Evolutionary conservation across 805 yeast species (phyloP).

Genomic region (Saccharomycopsis selenospora): DNA sequence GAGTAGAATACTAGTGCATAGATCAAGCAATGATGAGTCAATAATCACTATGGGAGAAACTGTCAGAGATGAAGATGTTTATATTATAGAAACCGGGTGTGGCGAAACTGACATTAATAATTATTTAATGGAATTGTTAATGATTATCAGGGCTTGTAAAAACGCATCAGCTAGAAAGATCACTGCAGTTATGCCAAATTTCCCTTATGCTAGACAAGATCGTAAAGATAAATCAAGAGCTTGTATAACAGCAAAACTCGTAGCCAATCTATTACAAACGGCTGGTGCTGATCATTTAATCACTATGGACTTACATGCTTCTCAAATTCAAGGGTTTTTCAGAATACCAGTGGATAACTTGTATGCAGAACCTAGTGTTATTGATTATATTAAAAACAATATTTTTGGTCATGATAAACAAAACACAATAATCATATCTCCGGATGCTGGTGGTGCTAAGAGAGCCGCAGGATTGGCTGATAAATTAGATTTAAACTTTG

Average conservation of each 20-base stretch:
- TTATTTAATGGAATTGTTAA: constrained; percentile 62
- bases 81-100: constrained; percentile 72
- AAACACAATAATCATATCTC: constrained; percentile 71
- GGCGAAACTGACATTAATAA: constrained; percentile 51
- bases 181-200: constrained; percentile 76
- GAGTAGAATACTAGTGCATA: constrained; percentile 73
- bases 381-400: constrained; percentile 62
- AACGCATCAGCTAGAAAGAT: constrained; percentile 78
- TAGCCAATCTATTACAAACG: constrained; percentile 75
- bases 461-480: constrained; percentile 84
- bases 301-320: constrained; percentile 84
- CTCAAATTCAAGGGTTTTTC: constrained; percentile 82
- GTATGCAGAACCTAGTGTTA: constrained; percentile 78
- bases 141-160: constrained; percentile 77
- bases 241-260: constrained; percentile 76
- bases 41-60: constrained; percentile 80
- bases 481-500: constrained; percentile 70
- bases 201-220: constrained; percentile 86
- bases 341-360: constrained; percentile 77
- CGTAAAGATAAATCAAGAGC: constrained; percentile 81
- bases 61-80: constrained; percentile 78
- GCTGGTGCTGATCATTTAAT: constrained; percentile 85
- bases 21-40: constrained; percentile 82
- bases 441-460: constrained; percentile 89
- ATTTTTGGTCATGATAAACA: constrained; percentile 43